Conservation (phyloP, 83 land plant species). For the Diphasiastrum complanatum region DNA sequence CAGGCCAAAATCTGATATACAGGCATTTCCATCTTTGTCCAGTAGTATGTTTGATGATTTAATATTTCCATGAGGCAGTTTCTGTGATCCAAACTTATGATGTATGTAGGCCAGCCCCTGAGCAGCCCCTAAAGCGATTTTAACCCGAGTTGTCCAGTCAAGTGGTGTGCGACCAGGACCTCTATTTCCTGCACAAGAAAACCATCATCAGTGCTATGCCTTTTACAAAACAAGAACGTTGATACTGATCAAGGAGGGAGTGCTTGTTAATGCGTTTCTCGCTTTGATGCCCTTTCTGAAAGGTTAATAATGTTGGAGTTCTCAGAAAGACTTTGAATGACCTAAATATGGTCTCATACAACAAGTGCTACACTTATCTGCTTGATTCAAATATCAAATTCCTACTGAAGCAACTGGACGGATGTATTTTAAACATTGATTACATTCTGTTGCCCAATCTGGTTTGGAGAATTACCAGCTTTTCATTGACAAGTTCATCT, state of each 20-base stretch:
- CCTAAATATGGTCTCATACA: too few relatives aligned
- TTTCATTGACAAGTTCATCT: too few relatives aligned
- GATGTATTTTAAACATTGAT: too few relatives aligned
- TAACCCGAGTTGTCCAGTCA: slow-evolving; percentile 76
- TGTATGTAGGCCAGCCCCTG: slow-evolving; percentile 75
- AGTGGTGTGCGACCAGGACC: slow-evolving; percentile 89
- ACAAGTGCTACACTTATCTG: too few relatives aligned
- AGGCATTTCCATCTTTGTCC: slow-evolving; percentile 52
- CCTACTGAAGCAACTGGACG: too few relatives aligned
- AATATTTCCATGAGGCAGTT: slow-evolving; percentile 72
- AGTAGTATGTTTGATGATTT: slow-evolving; percentile 81
- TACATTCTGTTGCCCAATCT: too few relatives aligned
- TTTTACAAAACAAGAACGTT: not conserved
- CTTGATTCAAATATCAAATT: too few relatives aligned
- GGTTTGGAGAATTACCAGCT: too few relatives aligned
- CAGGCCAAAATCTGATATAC: slow-evolving; percentile 73
- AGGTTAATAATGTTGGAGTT: too few relatives aligned
- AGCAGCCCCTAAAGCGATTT: slow-evolving; percentile 73
- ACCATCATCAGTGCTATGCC: not conserved
- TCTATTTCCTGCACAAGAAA: slow-evolving; percentile 51
- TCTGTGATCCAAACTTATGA: slow-evolving; percentile 41
- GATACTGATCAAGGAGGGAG: not conserved
- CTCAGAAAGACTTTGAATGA: too few relatives aligned
- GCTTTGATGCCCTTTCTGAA: too few relatives aligned
- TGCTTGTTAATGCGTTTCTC: not conserved